Percentiles rank a stretch among this genome's conserved stretches.
Evolutionary conservation across 148 eudicot species (phyloP).

Genomic region (Mesembryanthemum crystallinum): DNA sequence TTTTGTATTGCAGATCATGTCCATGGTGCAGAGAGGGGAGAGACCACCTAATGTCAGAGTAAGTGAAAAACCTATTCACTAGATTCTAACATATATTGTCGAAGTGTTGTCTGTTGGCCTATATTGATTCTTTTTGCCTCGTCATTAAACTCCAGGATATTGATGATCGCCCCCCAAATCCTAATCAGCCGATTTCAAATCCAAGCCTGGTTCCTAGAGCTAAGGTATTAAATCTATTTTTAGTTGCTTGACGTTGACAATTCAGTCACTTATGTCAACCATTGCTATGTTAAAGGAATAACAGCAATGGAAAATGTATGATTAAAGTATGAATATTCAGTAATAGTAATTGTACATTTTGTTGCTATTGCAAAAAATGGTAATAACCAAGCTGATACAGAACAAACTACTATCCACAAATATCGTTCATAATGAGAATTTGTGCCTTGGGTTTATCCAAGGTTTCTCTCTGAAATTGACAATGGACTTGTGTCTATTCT

Average conservation of each 20-base stretch:
- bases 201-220: conserved; percentile 67
- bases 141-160: conserved; percentile 58
- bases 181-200: conserved; percentile 82
- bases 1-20: conserved; percentile 64
- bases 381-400: too few relatives aligned
- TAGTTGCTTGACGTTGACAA: not conserved
- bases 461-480: not conserved
- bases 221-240: conserved; percentile 45
- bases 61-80: conserved; percentile 24
- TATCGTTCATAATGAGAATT: not conserved
- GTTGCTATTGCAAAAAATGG: not conserved
- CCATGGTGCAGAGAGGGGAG: conserved; percentile 91
- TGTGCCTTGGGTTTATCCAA: not conserved
- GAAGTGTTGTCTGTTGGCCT: not conserved
- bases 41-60: conserved; percentile 84
- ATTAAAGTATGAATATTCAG: not conserved
- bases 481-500: not conserved
- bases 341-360: too few relatives aligned
- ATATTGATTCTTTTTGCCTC: not conserved
- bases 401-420: not conserved
- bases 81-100: not conserved
- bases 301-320: too few relatives aligned
- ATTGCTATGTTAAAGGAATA: not conserved
- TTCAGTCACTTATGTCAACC: not conserved
- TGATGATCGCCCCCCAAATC: conserved; percentile 89